These are phyloP conservation scores for Podaxis mareebaensis DNA, from an alignment of 768 basidiomycete genomes.

Conservation along the genomic window DNA sequence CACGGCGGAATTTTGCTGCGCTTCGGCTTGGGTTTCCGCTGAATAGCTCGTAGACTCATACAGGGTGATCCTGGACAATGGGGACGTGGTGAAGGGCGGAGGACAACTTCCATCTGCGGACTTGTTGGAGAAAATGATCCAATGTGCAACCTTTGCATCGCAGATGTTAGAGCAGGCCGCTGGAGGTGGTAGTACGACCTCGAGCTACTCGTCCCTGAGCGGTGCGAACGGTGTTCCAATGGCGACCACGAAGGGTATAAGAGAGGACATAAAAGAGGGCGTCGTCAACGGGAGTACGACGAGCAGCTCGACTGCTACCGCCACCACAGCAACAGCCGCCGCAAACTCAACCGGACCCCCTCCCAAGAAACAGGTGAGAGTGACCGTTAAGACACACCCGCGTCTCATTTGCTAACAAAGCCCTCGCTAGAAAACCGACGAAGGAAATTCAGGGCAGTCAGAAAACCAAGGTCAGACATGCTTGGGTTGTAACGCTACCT, in stretches of 20 bases:
- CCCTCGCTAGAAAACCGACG: conserved; percentile 14
- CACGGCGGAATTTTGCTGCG: neutral
- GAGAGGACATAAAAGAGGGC: conserved; percentile 15
- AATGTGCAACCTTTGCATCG: conserved; percentile 42
- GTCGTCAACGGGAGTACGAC: conserved; percentile 4
- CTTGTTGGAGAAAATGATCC: conserved; percentile 41
- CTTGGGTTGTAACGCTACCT: conserved; percentile 79
- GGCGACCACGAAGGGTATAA: conserved; percentile 1
- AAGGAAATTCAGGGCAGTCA: conserved; percentile 2
- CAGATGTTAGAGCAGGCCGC: conserved; percentile 46
- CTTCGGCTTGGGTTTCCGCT: neutral
- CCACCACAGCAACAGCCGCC: conserved; percentile 15
- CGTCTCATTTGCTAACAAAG: neutral
- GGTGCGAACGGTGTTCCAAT: conserved; percentile 18
- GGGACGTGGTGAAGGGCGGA: conserved; percentile 19
- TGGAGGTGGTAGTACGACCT: conserved; percentile 12
- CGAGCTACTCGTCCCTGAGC: conserved; percentile 15
- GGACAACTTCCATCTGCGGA: conserved; percentile 27
- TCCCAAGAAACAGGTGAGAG: conserved; percentile 8
- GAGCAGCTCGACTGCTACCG: conserved; percentile 10
- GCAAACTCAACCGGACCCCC: conserved; percentile 16
- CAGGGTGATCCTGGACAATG: conserved; percentile 31
- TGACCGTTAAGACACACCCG: neutral
- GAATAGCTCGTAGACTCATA: conserved; percentile 28
- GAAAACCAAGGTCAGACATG: conserved; percentile 63